Evolutionary conservation across 2,329 filamentous ascomycete genomes (phyloP), one percentile per base, ranked within the genome.

Genomic region (Botrytis byssoidea): DNA sequence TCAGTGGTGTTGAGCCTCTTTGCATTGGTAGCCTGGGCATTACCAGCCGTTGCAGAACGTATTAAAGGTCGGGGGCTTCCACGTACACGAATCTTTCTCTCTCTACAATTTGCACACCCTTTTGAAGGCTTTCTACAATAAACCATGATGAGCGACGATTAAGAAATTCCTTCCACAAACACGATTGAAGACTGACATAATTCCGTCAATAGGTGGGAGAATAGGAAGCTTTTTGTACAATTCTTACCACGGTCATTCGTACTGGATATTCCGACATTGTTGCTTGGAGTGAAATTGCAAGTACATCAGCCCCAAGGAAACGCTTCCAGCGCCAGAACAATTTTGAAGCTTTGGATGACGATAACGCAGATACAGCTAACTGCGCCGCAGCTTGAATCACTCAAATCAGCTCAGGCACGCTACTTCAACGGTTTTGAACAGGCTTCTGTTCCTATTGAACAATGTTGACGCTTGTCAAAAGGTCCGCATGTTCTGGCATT

Each of bases 61-160:
- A 68, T 55, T 40, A 68, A 68, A 37, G 65, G 3, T 68, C 46
- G 37, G 29, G n/a, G 46, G n/a, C 20, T 55, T 40, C 44, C 32
- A 68, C 46, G n/a, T 40, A 68, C 46, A 55, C 46, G 65, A 37
- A 74, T 63, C 51, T 51, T 60, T 6, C 74, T 42, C 64, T 48
- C 57, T 18, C 65, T 42, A 46, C 73, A 73, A 37, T 32, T 67
- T 48, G 20, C 37, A 60, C 69, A 74, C n/a, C 73, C 69, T n/a
- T 74, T 68, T 18, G 66, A 71, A n/a, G 73, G 73, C 46, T 74
- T 74, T 35, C 73, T 63, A 29, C 74, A 75, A 69, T 70, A 73
- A 10, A 75, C 69, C 72, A 75, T 74, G 35, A 42, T 63, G 35
- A 29, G 22, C 35, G 60, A 63, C 22, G 60, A 63, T 14, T 4